Evolutionary conservation across 208 protist genomes (phyloP).

Genomic region (Trypanosoma boissoni): DNA sequence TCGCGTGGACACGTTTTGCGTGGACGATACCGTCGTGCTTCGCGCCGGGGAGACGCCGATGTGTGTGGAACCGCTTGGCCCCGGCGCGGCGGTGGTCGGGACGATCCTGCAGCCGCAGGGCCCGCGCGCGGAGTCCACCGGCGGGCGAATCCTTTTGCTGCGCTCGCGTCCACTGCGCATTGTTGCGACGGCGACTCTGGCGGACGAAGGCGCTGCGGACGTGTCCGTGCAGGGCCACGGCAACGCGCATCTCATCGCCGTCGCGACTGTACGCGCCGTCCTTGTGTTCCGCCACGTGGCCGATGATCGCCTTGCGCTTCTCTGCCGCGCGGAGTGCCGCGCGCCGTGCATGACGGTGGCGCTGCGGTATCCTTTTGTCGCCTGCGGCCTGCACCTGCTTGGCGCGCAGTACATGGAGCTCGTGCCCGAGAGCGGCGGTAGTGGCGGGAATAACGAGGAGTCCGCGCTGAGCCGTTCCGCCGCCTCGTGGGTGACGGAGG

Average conservation of each 20-base stretch:
- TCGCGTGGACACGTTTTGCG: constrained; percentile 18
- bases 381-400: constrained; percentile 26
- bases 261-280: constrained; percentile 23
- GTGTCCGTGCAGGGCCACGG: constrained; percentile 19
- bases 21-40: constrained; percentile 20
- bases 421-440: constrained; percentile 26
- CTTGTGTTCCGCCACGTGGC: constrained; percentile 31
- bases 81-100: constrained; percentile 15
- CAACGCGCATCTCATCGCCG: constrained; percentile 27
- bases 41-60: constrained; percentile 13
- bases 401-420: constrained; percentile 29
- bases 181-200: constrained; percentile 5
- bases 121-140: neutral
- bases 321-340: constrained; percentile 16
- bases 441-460: neutral
- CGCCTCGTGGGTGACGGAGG: neutral
- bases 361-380: constrained; percentile 32
- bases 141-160: constrained; percentile 18
- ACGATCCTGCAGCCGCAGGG: constrained; percentile 13
- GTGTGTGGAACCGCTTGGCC: constrained; percentile 12
- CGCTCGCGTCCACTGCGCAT: constrained; percentile 22
- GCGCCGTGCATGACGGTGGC: constrained; percentile 34
- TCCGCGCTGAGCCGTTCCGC: neutral
- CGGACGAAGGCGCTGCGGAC: constrained; percentile 12
- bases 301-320: constrained; percentile 15